A percentile compares a stretch with the other conserved stretches of the same genome.
These are phyloP conservation scores for Hypoxylon sp. DNA, from an alignment of 2,329 filamentous ascomycete species.

Conservation along the genomic window DNA sequence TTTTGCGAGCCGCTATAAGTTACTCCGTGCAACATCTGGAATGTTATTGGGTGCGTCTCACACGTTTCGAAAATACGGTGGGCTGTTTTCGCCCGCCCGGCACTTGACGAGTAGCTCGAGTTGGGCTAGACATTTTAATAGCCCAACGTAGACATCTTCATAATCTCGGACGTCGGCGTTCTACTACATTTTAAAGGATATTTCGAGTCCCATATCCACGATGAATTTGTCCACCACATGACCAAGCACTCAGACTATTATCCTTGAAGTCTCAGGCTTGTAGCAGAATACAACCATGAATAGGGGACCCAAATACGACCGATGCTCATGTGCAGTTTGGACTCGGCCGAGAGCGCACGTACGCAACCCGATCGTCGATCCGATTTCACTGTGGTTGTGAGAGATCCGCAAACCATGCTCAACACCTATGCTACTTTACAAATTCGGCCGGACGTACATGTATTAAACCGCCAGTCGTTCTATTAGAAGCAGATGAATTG, in stretches of 20 bases:
- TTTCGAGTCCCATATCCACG: background rate
- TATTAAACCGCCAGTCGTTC: background rate
- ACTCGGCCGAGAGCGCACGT: background rate
- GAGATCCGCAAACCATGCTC: constrained; percentile 1
- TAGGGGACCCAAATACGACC: background rate
- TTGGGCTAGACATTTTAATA: constrained; percentile 9
- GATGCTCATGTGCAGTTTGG: background rate
- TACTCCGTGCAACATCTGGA: constrained; percentile 23
- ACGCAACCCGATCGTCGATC: background rate
- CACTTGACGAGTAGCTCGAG: constrained; percentile 12
- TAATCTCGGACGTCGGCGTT: constrained; percentile 9
- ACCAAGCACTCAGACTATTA: background rate
- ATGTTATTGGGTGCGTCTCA: constrained; percentile 21
- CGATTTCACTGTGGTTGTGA: background rate
- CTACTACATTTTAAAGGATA: background rate
- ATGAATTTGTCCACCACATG: constrained; percentile 8
- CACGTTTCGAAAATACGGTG: constrained; percentile 15
- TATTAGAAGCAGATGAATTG: background rate
- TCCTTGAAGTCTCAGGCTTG: background rate
- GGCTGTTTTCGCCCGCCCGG: constrained; percentile 12
- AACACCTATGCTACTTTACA: background rate
- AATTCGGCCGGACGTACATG: background rate
- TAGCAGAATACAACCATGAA: background rate
- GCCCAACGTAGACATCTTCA: constrained; percentile 14
- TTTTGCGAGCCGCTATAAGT: constrained; percentile 12